These are phyloP conservation scores for Ascochyta koolunga DNA, from an alignment of 2,329 filamentous ascomycete genomes.

Conservation along the genomic window DNA sequence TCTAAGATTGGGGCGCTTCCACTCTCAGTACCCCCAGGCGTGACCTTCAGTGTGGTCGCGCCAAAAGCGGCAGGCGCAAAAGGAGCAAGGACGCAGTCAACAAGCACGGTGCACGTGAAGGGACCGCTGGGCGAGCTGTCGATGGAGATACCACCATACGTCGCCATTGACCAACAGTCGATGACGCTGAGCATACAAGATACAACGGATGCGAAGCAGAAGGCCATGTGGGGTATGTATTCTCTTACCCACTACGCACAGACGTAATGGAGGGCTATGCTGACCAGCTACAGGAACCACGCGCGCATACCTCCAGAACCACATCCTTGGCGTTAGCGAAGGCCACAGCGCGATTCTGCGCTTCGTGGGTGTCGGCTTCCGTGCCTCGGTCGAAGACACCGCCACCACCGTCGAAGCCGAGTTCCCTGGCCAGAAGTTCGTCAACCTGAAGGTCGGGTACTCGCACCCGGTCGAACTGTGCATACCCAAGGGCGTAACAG, in stretches of 20 bases:
- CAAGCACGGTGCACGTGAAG: slow-evolving; percentile 73
- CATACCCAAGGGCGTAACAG: slow-evolving; percentile 81
- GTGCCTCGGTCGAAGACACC: slow-evolving; percentile 81
- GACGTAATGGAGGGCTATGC: neutral
- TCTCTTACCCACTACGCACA: slow-evolving; percentile 10
- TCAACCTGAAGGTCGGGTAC: slow-evolving; percentile 93
- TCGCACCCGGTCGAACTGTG: slow-evolving; percentile 93
- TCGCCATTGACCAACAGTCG: slow-evolving; percentile 72
- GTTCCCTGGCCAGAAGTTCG: slow-evolving; percentile 84
- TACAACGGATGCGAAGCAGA: slow-evolving; percentile 72
- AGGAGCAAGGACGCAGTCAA: slow-evolving; percentile 66
- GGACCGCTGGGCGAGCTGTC: slow-evolving; percentile 83
- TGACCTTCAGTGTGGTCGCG: slow-evolving; percentile 72
- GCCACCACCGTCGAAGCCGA: slow-evolving; percentile 69
- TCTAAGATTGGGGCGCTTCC: slow-evolving; percentile 85
- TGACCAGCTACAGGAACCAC: slow-evolving; percentile 70
- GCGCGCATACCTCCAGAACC: slow-evolving; percentile 86
- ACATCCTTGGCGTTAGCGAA: slow-evolving; percentile 93
- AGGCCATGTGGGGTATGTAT: slow-evolving; percentile 95
- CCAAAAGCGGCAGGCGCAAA: slow-evolving; percentile 63
- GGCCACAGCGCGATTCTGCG: slow-evolving; percentile 93
- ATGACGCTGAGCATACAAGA: slow-evolving; percentile 73
- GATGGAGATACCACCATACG: slow-evolving; percentile 78
- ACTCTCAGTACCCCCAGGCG: slow-evolving; percentile 55
- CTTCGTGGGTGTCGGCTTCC: slow-evolving; percentile 93